Evolutionary conservation across 441 rosid genomes (phyloP).

Genomic region (Dalechampia spathulata): DNA sequence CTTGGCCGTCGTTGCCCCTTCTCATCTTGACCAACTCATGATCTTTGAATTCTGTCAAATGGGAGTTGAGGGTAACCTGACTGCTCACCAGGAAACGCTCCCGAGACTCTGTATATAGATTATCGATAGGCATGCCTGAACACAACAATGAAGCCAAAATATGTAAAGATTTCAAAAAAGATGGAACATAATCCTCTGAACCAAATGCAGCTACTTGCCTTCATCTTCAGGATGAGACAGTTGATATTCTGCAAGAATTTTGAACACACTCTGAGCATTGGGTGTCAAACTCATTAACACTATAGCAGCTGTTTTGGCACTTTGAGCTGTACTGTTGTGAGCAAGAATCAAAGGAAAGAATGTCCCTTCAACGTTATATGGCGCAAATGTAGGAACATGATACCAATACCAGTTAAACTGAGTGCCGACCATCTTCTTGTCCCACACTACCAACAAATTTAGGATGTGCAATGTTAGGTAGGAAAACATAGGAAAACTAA

Average conservation of each 20-base stretch:
- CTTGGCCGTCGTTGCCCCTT: conserved; percentile 80
- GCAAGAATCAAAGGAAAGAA: conserved; percentile 81
- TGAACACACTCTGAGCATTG: conserved; percentile 88
- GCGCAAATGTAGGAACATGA: conserved; percentile 82
- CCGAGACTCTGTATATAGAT: conserved; percentile 54
- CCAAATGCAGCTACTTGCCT: conserved; percentile 28
- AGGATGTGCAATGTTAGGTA: conserved; percentile 5
- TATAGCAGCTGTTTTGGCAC: conserved; percentile 75
- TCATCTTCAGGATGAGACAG: conserved; percentile 80
- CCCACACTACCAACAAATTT: conserved; percentile 62
- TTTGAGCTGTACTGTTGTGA: conserved; percentile 52
- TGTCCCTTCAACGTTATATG: conserved; percentile 73
- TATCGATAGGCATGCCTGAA: conserved; percentile 71
- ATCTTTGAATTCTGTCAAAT: conserved; percentile 90
- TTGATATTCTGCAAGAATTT: conserved; percentile 76
- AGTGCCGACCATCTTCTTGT: conserved; percentile 93
- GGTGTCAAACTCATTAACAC: conserved; percentile 90
- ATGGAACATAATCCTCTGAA: neutral
- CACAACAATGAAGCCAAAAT: neutral
- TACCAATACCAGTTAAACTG: conserved; percentile 92
- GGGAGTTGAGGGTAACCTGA: conserved; percentile 81
- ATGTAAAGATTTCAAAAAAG: neutral
- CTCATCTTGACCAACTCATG: conserved; percentile 78
- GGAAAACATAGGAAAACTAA: neutral
- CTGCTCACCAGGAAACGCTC: conserved; percentile 87